Base-by-base conservation (phyloP, 208 protist genomes). In the Porcisia deanei region DNA sequence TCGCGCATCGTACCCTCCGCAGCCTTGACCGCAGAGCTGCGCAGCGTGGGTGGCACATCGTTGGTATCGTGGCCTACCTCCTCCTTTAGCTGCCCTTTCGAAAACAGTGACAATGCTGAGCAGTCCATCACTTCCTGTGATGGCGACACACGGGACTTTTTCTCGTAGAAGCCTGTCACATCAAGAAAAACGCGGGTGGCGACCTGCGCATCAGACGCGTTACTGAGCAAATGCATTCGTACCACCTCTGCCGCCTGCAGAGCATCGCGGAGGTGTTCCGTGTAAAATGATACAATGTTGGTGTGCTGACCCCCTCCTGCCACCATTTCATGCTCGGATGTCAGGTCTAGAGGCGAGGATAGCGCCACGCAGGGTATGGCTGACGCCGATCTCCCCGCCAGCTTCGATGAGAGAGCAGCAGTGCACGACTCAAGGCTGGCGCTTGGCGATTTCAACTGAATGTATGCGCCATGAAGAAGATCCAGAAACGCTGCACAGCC, bases 401-500 rank as follows among this genome's bases (percentile, higher is more conserved):
- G 18, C 30, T 3, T 45, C 9, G 16, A 18, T n/a, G 45, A 2
- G 8, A 30, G 49, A 7, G 53, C 59, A 1, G 47, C 6, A 37
- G 60, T 34, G 63, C 34, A 43, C 22, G 52, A 52, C 20, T 3
- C 55, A 9, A 80, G 14, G 4, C 61, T 34, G 3, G 30, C 49
- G n/a, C 57, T 47, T 10, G 73, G 66, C 3, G 43, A 53, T 58
- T 34, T 61, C 34, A 78, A 63, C 73, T 77, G 72, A 18, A 60
- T 53, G 30, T 76, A 77, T 0, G 73, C 60, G 61, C 49, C 64
- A 76, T 95, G 91, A 16, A 87, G 78, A 53, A 82, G 52, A 16
- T 73, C 73, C 54, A 97, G 61, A 72, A 95, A 93, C 10, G 82
- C 49, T 0, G 76, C 67, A 55, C 72, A 93, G 58, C 71, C 85